Conservation (phyloP, 345 rosid genomes). For the Populus nigra region DNA sequence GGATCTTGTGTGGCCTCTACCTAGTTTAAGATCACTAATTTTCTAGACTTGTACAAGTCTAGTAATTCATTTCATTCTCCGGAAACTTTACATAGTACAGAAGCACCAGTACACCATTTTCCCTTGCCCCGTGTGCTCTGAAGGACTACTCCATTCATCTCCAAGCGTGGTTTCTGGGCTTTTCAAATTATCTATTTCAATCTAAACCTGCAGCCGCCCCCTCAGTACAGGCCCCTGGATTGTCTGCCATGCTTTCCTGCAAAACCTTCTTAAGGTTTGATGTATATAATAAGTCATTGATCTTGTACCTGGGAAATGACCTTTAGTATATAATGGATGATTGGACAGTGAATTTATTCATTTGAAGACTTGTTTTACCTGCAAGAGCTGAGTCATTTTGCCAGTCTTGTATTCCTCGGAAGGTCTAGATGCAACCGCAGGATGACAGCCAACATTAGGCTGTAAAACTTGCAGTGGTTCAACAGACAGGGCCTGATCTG, state of each 20-base stretch:
- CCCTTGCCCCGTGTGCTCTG: not conserved
- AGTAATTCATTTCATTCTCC: not conserved
- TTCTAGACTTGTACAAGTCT: not conserved
- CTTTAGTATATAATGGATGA: not conserved
- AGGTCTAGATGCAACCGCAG: conserved; percentile 46
- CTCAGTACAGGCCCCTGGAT: conserved; percentile 30
- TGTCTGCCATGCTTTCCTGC: conserved; percentile 74
- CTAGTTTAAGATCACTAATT: not conserved
- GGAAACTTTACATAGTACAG: not conserved
- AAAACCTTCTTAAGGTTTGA: conserved; percentile 50
- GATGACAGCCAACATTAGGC: conserved; percentile 32
- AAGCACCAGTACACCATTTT: conserved; percentile 2
- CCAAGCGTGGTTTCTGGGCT: conserved; percentile 6
- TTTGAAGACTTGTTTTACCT: conserved; percentile 41
- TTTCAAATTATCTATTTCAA: conserved; percentile 1
- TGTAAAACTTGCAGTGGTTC: conserved; percentile 64
- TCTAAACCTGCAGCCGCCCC: conserved; percentile 9
- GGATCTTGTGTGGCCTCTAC: not conserved
- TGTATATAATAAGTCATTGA: not conserved
- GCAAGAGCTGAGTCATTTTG: conserved; percentile 82
- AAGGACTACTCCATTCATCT: conserved; percentile 14
- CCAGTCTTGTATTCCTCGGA: conserved; percentile 57
- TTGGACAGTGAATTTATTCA: not conserved
- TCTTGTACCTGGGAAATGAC: not conserved
- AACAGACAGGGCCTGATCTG: conserved; percentile 53